Evolutionary conservation across 164 flowering plant genomes (phyloP), one percentile per base, ranked within the genome.

Genomic region (Cinnamomum chago): DNA sequence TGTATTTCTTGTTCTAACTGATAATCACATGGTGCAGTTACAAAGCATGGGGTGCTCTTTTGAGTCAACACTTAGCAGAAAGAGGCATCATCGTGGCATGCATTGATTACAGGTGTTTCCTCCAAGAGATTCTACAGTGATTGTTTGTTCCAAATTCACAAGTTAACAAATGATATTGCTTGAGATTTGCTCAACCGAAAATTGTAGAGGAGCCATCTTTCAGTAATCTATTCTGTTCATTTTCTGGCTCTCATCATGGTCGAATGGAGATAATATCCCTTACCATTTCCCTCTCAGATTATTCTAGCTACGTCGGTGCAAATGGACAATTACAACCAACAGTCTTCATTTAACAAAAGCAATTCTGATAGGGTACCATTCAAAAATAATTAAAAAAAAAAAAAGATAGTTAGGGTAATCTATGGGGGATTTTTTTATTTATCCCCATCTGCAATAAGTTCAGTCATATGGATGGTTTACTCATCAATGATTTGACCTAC

Each of bases 31-130:
- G 67, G 20, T 84, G 76, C 82, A 95, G 99, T 76, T 90, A 93
- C 77, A 93, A 93, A 85, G 99, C 99, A 72, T 95, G 98, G 98
- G 99, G 98, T 75, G 84, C 94, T 73, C 94, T 95, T 78, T 76
- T 95, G 70, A 97, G 99, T 65, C 82, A 78, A 67, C 92, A 88
- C 72, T 78, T 95, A 81, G 89, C 97, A 67, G 98, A 91, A 79
- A 89, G 95, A 76, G 95, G 85, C 78, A 81, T 95, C 73, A 87
- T 95, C n/a, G 99, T 95, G 64, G 99, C 99, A 75, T 95, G 97
- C 81, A 81, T 95, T 80, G 99, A 95, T 79, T 95, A 93, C 89
- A 90, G 99, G 99, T 92, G 67, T 62, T 68, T 25, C 65, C 51
- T 60, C 70, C 22, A 50, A 75, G 30, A 60, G 40, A 35, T 67